These are phyloP conservation scores for Prillingera fragicola DNA, from an alignment of 1,284 basidiomycete species.

Conservation along the genomic window DNA sequence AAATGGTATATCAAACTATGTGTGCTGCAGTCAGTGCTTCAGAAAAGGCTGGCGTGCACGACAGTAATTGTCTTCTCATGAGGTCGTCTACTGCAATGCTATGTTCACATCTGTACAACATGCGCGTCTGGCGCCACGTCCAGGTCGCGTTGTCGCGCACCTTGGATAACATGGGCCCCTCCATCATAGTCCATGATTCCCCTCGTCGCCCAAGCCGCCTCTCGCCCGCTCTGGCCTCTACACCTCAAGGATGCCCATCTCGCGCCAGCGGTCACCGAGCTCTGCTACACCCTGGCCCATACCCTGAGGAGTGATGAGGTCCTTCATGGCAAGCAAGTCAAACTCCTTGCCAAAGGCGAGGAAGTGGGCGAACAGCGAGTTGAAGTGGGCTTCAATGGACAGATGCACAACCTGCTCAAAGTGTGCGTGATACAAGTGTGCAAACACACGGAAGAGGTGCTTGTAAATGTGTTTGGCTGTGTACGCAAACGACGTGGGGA, in stretches of 20 bases:
- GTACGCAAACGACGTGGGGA: conserved; percentile 79
- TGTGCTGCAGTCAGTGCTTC: too few relatives aligned
- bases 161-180: too few relatives aligned
- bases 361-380: conserved; percentile 96
- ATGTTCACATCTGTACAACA: conserved; percentile 8
- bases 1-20: too few relatives aligned
- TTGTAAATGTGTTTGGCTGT: conserved; percentile 96
- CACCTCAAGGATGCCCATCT: conserved; percentile 64
- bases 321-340: conserved; percentile 82
- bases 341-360: conserved; percentile 79
- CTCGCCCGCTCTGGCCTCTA: too few relatives aligned
- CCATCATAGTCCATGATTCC: background rate
- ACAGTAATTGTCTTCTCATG: too few relatives aligned
- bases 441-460: conserved; percentile 93
- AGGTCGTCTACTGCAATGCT: conserved; percentile 8
- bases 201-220: background rate
- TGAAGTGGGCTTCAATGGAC: conserved; percentile 92
- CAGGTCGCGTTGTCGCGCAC: too few relatives aligned
- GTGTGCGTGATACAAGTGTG: conserved; percentile 95
- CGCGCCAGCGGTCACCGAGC: conserved; percentile 84
- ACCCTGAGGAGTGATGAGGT: conserved; percentile 52
- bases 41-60: too few relatives aligned
- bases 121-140: background rate
- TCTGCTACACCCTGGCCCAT: conserved; percentile 59
- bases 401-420: conserved; percentile 86